phyloP scores from a whole-genome alignment of 2,329 filamentous ascomycete genomes.

The Aspergillus neotritici region DNA sequence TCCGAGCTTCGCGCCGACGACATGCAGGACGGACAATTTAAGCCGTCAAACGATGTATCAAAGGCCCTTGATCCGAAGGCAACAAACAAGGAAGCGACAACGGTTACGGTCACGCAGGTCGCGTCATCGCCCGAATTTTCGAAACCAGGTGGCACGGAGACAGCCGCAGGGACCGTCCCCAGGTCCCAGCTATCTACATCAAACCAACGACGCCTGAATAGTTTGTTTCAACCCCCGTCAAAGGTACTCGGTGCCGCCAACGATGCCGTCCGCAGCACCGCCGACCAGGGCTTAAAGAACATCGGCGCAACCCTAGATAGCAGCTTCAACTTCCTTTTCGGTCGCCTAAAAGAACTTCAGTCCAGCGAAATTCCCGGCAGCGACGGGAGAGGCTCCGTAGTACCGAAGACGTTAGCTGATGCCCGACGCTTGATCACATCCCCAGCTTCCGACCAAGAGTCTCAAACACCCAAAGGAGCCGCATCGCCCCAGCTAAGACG shows the following conservation, averaged over 20 bases:
- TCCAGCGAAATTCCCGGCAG: constrained; percentile 46
- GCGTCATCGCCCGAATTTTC: constrained; percentile 27
- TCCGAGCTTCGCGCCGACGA: constrained; percentile 82
- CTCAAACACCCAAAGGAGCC: constrained; percentile 47
- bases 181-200: constrained; percentile 27
- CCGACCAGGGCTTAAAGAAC: constrained; percentile 85
- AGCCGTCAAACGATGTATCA: constrained; percentile 38
- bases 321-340: constrained; percentile 89
- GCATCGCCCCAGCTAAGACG: constrained; percentile 27
- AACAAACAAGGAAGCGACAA: constrained; percentile 19
- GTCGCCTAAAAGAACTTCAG: constrained; percentile 67
- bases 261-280: constrained; percentile 78
- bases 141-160: constrained; percentile 23
- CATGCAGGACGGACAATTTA: constrained; percentile 60
- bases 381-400: constrained; percentile 39
- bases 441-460: constrained; percentile 42
- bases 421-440: constrained; percentile 76
- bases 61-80: constrained; percentile 21
- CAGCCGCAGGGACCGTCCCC: constrained; percentile 30
- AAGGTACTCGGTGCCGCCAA: constrained; percentile 76
- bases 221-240: constrained; percentile 77
- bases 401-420: constrained; percentile 89
- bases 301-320: constrained; percentile 86
- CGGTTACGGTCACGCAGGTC: constrained; percentile 24
- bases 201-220: constrained; percentile 69